phyloP scores from a whole-genome alignment of 2,329 filamentous ascomycete genomes.

The Colletotrichum falcatum region DNA sequence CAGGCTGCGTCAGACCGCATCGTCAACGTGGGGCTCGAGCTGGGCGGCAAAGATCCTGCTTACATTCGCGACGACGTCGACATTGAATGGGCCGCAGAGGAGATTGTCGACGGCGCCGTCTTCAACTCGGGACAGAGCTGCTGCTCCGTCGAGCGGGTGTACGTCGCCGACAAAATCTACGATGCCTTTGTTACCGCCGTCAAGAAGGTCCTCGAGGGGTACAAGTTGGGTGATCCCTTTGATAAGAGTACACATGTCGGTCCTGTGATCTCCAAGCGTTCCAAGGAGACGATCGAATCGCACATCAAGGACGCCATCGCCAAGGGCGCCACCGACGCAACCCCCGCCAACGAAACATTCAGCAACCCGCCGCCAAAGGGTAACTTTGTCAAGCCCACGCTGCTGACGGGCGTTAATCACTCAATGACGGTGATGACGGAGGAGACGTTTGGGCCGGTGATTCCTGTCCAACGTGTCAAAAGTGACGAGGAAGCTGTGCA shows the following conservation, averaged over 20 bases:
- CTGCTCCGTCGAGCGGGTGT: slow-evolving; percentile 91
- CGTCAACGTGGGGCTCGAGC: slow-evolving; percentile 87
- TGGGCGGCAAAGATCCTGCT: slow-evolving; percentile 95
- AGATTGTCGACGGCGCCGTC: slow-evolving; percentile 94
- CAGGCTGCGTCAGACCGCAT: slow-evolving; percentile 86
- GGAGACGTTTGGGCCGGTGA: slow-evolving; percentile 94
- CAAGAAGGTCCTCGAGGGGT: slow-evolving; percentile 82
- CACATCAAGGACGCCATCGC: slow-evolving; percentile 86
- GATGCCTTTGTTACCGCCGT: slow-evolving; percentile 84
- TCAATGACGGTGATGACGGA: slow-evolving; percentile 90
- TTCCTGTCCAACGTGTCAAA: slow-evolving; percentile 89
- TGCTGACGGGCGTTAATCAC: slow-evolving; percentile 84
- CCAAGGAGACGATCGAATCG: slow-evolving; percentile 79
- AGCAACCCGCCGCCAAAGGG: slow-evolving; percentile 78
- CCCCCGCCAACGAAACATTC: slow-evolving; percentile 85
- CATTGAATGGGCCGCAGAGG: slow-evolving; percentile 88
- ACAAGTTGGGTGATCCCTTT: slow-evolving; percentile 89
- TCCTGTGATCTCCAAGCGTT: slow-evolving; percentile 86
- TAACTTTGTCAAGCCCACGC: slow-evolving; percentile 89
- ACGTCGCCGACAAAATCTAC: slow-evolving; percentile 87
- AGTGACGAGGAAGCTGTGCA: slow-evolving; percentile 83
- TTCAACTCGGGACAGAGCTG: slow-evolving; percentile 99
- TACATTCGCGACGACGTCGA: slow-evolving; percentile 91
- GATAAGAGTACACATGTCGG: slow-evolving; percentile 85
- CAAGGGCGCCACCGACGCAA: slow-evolving; percentile 86